These are phyloP conservation scores for Polygonum aviculare DNA, from an alignment of 148 eudicot species.

Conservation along the genomic window DNA sequence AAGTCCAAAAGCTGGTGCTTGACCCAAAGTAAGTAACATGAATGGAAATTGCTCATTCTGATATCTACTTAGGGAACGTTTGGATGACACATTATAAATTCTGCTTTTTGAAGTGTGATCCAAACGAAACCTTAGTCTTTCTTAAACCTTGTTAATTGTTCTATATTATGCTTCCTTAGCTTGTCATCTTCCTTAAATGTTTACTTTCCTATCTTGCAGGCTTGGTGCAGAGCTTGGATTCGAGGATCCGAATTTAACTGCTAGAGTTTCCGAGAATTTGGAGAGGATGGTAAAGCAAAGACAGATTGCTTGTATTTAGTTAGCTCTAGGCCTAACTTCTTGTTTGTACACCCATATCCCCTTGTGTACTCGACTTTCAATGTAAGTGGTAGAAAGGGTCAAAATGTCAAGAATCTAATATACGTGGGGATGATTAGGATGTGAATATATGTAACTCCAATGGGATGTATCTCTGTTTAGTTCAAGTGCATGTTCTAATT, in stretches of 20 bases:
- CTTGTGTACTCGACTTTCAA: background rate
- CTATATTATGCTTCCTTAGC: background rate
- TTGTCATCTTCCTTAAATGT: background rate
- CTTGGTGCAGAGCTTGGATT: conserved; percentile 69
- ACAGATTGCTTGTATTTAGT: conserved; percentile 38
- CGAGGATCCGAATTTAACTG: conserved; percentile 81
- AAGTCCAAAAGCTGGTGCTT: conserved; percentile 84
- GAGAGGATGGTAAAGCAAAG: conserved; percentile 63
- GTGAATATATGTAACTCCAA: background rate
- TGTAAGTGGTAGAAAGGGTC: background rate
- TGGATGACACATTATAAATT: too few relatives aligned
- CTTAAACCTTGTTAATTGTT: background rate
- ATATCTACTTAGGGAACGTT: background rate
- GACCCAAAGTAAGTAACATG: conserved; percentile 80
- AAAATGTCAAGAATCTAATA: background rate
- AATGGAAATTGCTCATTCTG: background rate
- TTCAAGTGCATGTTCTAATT: background rate
- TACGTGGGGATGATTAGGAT: background rate
- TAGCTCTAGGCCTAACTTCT: background rate
- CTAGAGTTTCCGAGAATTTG: conserved; percentile 65
- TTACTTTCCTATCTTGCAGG: conserved; percentile 27
- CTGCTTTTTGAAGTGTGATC: too few relatives aligned
- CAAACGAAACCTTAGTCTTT: background rate
- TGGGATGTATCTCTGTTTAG: background rate
- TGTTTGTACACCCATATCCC: background rate